Conservation (phyloP, 2,329 filamentous ascomycete genomes). For the Chaetomium strumarium region DNA sequence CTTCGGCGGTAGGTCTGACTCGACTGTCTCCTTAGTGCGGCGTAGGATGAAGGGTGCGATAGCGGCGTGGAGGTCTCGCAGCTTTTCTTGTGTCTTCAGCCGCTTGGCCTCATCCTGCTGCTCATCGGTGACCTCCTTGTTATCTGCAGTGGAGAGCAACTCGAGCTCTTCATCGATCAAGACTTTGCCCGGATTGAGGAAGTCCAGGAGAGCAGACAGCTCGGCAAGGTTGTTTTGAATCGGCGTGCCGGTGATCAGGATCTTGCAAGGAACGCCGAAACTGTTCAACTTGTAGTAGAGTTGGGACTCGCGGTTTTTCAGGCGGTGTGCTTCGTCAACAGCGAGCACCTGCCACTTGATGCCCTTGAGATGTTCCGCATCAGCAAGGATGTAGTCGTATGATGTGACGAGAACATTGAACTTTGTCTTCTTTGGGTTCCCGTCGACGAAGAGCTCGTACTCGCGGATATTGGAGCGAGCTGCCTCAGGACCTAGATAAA, state of each 20-base stretch:
- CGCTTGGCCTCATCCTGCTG: slow-evolving; percentile 41
- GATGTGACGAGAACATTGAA: slow-evolving; percentile 98
- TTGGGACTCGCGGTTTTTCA: slow-evolving; percentile 95
- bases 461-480: slow-evolving; percentile 84
- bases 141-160: slow-evolving; percentile 49
- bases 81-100: slow-evolving; percentile 77
- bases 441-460: slow-evolving; percentile 80
- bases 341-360: slow-evolving; percentile 98
- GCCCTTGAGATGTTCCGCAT: slow-evolving; percentile 74
- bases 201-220: slow-evolving; percentile 87
- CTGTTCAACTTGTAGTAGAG: slow-evolving; percentile 79
- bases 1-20: slow-evolving; percentile 92
- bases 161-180: slow-evolving; percentile 90
- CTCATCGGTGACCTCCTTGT: slow-evolving; percentile 26
- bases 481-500: slow-evolving; percentile 86
- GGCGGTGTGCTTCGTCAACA: slow-evolving; percentile 91
- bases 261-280: slow-evolving; percentile 80
- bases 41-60: slow-evolving; percentile 94
- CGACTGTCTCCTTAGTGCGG: slow-evolving; percentile 94
- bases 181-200: slow-evolving; percentile 91
- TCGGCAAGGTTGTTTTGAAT: slow-evolving; percentile 97
- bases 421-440: slow-evolving; percentile 81
- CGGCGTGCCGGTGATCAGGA: slow-evolving; percentile 93
- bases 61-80: slow-evolving; percentile 75
- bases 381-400: slow-evolving; percentile 90